phyloP scores from a whole-genome alignment of 2,329 filamentous ascomycete species.

The Xylariaceae sp. region DNA sequence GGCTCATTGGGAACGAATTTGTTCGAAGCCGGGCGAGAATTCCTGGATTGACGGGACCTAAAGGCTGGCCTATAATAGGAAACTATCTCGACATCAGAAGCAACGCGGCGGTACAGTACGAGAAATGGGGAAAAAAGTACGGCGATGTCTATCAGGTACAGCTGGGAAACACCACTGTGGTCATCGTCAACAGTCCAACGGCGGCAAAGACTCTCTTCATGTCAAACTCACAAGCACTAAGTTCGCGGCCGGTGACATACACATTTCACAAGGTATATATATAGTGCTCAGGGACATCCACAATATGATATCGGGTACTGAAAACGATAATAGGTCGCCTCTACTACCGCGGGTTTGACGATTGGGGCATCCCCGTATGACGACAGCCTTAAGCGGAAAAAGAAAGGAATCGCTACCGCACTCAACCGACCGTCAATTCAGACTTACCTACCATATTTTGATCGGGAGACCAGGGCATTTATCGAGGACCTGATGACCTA shows the following conservation, averaged over 20 bases:
- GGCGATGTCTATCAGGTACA: constrained; percentile 71
- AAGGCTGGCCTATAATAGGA: constrained; percentile 58
- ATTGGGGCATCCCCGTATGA: constrained; percentile 88
- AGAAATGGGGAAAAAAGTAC: constrained; percentile 65
- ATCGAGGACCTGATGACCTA: constrained; percentile 75
- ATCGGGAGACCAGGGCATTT: constrained; percentile 74
- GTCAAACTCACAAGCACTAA: constrained; percentile 77
- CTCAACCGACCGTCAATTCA: constrained; percentile 78
- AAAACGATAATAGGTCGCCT: constrained; percentile 54
- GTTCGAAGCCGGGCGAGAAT: constrained; percentile 35
- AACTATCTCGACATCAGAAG: constrained; percentile 65
- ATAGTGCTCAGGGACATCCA: not conserved
- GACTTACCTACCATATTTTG: constrained; percentile 82
- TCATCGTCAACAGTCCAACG: constrained; percentile 81
- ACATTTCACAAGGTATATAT: constrained; percentile 76
- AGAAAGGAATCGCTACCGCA: constrained; percentile 80
- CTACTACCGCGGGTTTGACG: constrained; percentile 78
- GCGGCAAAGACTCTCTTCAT: constrained; percentile 78
- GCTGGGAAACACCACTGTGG: constrained; percentile 73
- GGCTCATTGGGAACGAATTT: constrained; percentile 38
- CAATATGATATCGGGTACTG: not conserved
- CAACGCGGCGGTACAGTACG: constrained; percentile 60
- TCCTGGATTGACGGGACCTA: constrained; percentile 36
- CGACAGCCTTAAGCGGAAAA: constrained; percentile 76
- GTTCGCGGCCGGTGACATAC: constrained; percentile 78